phyloP scores from a whole-genome alignment of 2,329 filamentous ascomycete species.

The Sarocladiaceae sp. region DNA sequence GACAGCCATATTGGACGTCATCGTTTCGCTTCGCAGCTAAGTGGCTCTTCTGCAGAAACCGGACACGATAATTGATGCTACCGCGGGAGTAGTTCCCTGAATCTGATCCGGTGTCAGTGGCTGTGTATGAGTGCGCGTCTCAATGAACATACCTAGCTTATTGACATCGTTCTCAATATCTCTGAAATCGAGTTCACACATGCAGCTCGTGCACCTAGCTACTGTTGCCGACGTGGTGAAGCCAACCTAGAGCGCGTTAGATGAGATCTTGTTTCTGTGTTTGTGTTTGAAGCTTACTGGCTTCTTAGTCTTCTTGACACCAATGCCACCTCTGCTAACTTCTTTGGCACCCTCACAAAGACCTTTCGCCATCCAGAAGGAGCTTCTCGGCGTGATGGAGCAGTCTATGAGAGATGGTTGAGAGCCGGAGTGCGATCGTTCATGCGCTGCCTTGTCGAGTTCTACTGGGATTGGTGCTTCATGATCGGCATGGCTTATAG shows the following conservation, averaged over 20 bases:
- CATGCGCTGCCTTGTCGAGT: constrained; percentile 9
- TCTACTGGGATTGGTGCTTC: constrained; percentile 12
- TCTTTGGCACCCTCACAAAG: constrained; percentile 51
- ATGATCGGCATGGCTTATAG: not conserved
- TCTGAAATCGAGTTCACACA: constrained; percentile 47
- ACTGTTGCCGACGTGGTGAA: constrained; percentile 34
- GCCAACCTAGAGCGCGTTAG: constrained; percentile 23
- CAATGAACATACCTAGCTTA: constrained; percentile 33
- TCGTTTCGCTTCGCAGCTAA: constrained; percentile 42
- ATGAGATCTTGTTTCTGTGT: not conserved
- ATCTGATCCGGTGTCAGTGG: constrained; percentile 21
- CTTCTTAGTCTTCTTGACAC: constrained; percentile 44
- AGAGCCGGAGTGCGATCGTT: not conserved
- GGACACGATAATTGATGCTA: constrained; percentile 43
- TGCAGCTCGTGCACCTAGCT: constrained; percentile 46
- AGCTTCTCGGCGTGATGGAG: constrained; percentile 37
- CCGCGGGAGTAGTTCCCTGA: constrained; percentile 40
- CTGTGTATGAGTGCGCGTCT: not conserved
- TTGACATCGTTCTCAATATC: constrained; percentile 46
- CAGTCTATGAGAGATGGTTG: constrained; percentile 25
- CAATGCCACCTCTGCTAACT: constrained; percentile 39
- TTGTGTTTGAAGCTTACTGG: constrained; percentile 27
- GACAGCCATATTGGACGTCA: constrained; percentile 47
- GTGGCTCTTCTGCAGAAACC: constrained; percentile 52
- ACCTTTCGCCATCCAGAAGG: constrained; percentile 46